Evolutionary conservation across 2,329 filamentous ascomycete species (phyloP), one percentile per base, ranked within the genome.

Genomic region (Dactylonectria macrodidyma): DNA sequence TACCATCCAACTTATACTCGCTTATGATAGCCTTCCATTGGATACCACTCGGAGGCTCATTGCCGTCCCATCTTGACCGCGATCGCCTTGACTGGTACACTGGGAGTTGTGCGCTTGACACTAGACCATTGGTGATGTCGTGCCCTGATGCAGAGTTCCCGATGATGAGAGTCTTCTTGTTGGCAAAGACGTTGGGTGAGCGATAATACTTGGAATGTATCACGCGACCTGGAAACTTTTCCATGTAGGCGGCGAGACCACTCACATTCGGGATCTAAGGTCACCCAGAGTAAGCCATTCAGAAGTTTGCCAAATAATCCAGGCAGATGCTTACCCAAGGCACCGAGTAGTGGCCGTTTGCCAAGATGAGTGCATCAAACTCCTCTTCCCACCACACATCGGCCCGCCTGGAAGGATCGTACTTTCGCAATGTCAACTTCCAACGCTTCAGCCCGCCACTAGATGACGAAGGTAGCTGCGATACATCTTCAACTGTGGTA

Each of bases 321-420:
- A 19, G 19, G 19, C 19, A 19, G 19, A 19, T 19, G 19, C 81
- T n/a, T 81, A 88, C 85, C 69, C 81, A 81, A 2, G 84, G 84
- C 3, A 85, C 76, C 0, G 82, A 80, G 33, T 84, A 85, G 55
- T 85, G 83, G 0, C 83, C 83, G 11, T 83, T 84, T 1, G 82
- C 83, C 2, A 85, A 65, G 1, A 85, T 62, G 0, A 85, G 79
- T 0, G 83, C 83, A 52, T 85, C 83, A 36, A 87, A 89, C 0
- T 77, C 70, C 33, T 89, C 86, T 55, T 85, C 79, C 86, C 87
- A 88, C 87, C 87, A 89, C 1, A 83, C 52, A 63, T 89, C 87
- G 0, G 85, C 78, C 9, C 82, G 76, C 2, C 79, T 78, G 1
- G 80, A 71, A 0, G 80, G 70, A 58, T 88, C 85, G 48, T 86